Evolutionary conservation across 306 rosid genomes (phyloP), one percentile per base, ranked within the genome.

Genomic region (Ochetophila trinervis): DNA sequence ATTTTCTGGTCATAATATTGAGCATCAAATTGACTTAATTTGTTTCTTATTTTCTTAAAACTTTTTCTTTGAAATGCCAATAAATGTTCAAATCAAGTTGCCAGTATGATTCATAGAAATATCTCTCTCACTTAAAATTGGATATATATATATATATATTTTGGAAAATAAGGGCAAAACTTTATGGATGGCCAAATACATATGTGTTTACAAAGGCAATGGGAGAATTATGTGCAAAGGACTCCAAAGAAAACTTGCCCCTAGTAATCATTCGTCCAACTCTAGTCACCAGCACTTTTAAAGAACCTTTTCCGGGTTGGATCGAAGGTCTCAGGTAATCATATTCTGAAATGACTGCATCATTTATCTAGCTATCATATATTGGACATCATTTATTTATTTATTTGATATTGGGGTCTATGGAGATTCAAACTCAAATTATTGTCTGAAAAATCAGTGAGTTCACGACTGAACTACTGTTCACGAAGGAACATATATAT

Each of bases 241-340:
- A 20, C 24, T 53, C 58, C 13, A 22, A 19, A 22, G 58, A 22
- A 7, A 19, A 20, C 20, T 9, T 53, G 11, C 13, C 58, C 12
- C 5, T 19, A 3, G 32, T 21, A 4, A 49, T 53, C 14, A 53
- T 53, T 7, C 58, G 58, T 53, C 58, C 58, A 53, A 53, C 58
- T 15, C 9, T 53, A 15, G 30, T 53, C 10, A 53, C 58, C 3
- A 53, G 58, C 15, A 20, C 58, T 53, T 53, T 0, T 14, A 53
- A 53, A 1, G 58, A 53, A 53, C 58, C 58, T 5, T 53, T 53
- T 21, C 58, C 58, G 6, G 58, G 58, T 22, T 53, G 58, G 58
- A 53, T 53, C 1, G 58, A 53, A 53, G 58, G 58, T 13, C 21
- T 53, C 14, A 53, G 58, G 27, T 0, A 44, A 49, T 49, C 52